These are phyloP conservation scores for Cladophialophora bantiana DNA, from an alignment of 2,329 filamentous ascomycete genomes.

Conservation along the genomic window DNA sequence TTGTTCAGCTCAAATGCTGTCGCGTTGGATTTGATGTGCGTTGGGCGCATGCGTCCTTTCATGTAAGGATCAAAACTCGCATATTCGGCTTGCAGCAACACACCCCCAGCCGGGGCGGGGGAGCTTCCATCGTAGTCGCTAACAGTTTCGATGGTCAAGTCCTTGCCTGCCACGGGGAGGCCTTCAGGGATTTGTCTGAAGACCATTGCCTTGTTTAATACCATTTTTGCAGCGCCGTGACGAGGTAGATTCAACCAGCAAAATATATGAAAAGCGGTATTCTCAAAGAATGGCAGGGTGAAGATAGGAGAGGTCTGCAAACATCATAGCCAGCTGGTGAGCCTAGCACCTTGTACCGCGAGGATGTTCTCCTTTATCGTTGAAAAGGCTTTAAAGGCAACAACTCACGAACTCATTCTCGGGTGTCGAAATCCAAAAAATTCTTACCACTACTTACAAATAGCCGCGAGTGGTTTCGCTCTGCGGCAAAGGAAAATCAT, in stretches of 20 bases:
- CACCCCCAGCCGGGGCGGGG: slow-evolving; percentile 60
- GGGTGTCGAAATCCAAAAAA: neutral
- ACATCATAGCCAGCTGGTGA: neutral
- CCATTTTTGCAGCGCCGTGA: slow-evolving; percentile 20
- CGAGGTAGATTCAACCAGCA: neutral
- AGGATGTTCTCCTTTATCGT: neutral
- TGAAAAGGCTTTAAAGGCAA: neutral
- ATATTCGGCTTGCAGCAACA: slow-evolving; percentile 71
- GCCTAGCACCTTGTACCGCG: neutral
- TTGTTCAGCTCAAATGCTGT: slow-evolving; percentile 64
- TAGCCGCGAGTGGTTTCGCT: neutral
- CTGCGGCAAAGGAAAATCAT: neutral
- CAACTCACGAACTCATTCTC: neutral
- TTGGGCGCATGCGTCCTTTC: slow-evolving; percentile 73
- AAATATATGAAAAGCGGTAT: neutral
- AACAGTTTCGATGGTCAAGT: slow-evolving; percentile 71
- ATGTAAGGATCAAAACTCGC: slow-evolving; percentile 79
- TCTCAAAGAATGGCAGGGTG: neutral
- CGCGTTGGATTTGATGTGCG: slow-evolving; percentile 67
- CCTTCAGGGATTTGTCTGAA: slow-evolving; percentile 73
- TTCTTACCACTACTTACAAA: neutral
- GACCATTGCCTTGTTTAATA: slow-evolving; percentile 75
- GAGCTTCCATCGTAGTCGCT: slow-evolving; percentile 68
- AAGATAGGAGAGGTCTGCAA: neutral
- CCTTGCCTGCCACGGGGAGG: slow-evolving; percentile 71